Evolutionary conservation across 2,329 filamentous ascomycete genomes (phyloP).

Genomic region (Cryphonectria parasitica): DNA sequence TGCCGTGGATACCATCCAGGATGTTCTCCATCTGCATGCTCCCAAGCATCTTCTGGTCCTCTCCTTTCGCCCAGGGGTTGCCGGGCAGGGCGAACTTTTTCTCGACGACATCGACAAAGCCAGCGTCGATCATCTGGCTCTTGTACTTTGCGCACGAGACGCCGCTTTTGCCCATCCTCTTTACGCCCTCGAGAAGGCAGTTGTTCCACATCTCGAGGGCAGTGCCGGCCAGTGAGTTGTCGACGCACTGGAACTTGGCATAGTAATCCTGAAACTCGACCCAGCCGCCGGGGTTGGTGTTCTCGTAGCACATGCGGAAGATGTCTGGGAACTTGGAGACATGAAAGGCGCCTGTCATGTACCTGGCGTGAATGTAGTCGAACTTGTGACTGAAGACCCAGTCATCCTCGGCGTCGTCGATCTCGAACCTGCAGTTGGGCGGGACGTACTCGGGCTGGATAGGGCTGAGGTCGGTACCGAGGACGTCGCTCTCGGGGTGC

Average conservation of each 20-base stretch:
- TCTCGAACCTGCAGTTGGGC: constrained; percentile 34
- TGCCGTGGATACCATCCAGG: constrained; percentile 38
- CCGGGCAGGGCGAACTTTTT: constrained; percentile 39
- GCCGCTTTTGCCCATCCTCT: constrained; percentile 25
- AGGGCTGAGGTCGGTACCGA: constrained; percentile 34
- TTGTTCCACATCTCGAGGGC: constrained; percentile 33
- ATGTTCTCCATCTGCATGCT: constrained; percentile 41
- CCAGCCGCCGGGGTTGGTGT: constrained; percentile 33
- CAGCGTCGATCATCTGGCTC: constrained; percentile 35
- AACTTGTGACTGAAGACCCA: constrained; percentile 33
- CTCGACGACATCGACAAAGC: constrained; percentile 39
- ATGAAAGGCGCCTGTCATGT: constrained; percentile 31
- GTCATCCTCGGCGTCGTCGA: constrained; percentile 35
- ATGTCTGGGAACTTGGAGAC: constrained; percentile 27
- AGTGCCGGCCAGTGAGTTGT: constrained; percentile 31
- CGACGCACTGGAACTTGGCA: constrained; percentile 29
- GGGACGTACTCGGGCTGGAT: constrained; percentile 36
- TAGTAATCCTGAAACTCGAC: constrained; percentile 34
- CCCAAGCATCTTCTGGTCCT: constrained; percentile 43
- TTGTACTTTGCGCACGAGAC: constrained; percentile 24
- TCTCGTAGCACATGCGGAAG: constrained; percentile 29
- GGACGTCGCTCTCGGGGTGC: constrained; percentile 33
- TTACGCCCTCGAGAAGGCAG: constrained; percentile 29
- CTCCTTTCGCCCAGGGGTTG: constrained; percentile 43
- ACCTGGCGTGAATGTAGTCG: constrained; percentile 34